Base-by-base conservation (phyloP, 305 asterid genomes). In the Fraxinus velutina region DNA sequence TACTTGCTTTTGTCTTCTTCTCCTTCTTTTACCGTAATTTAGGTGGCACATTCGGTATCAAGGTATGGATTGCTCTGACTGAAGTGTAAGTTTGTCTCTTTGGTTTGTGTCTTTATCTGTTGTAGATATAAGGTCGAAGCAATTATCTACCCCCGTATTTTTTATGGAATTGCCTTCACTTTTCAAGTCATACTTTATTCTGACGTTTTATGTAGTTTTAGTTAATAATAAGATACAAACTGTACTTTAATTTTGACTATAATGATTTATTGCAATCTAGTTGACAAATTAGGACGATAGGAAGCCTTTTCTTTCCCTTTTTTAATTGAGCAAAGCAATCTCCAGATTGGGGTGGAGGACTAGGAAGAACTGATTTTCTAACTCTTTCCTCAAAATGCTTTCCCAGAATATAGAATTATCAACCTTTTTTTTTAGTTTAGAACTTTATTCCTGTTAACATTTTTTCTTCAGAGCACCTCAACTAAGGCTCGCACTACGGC, bases 21-120 rank as follows among this genome's bases (percentile, higher is more conserved):
- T 62, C 78, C 62, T 39, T 76, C 72, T 77, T 72, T 78, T 37
- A 73, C 80, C 29, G 10, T 80, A 33, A 39, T 85, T 80, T 89
- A 94, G 97, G 96, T 83, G 91, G 89, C 80, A 76, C 90, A 60
- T 85, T 93, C 81, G 88, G 89, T 76, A 89, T 85, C 91, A 94
- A 96, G 99, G 99, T 96, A 96, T 83, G 89, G 85, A 84, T 87
- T 86, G 87, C 88, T 88, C 88, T 83, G 79, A 74, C 84, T 88
- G 79, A 83, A 83, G 82, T 83, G 92, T 87, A 89, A 90, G 94
- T 87, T 84, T 86, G 81, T 62, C 73, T 33, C 75, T 78, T 82
- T 19, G 68, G 80, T 76, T 78, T 78, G 42, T 76, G 82, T 39
- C 70, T 73, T 70, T 84, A 8, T 80, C 29, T 81, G 21, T 15